These are phyloP conservation scores for Guillardia theta DNA, from an alignment of 78 protist genomes.

Conservation along the genomic window DNA sequence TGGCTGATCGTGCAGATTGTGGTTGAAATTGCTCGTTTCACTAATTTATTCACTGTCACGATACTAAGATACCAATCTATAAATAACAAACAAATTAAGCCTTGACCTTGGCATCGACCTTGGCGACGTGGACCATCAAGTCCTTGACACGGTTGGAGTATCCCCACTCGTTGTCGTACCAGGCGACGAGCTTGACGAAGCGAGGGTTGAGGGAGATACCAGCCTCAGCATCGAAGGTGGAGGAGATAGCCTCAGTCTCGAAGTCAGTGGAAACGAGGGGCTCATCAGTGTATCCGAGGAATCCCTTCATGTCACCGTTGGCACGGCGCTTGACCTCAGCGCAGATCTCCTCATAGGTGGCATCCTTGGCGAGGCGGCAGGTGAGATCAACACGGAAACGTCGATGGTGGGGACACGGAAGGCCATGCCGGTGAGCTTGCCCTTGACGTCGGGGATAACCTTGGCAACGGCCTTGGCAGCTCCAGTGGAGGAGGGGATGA, in stretches of 20 bases:
- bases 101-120: neutral
- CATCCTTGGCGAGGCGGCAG: slow-evolving; percentile 62
- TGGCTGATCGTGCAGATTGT: no score
- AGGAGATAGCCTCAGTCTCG: slow-evolving; percentile 39
- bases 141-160: slow-evolving; percentile 59
- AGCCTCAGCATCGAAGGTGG: slow-evolving; percentile 60
- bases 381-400: slow-evolving; percentile 99
- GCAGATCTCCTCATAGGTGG: slow-evolving; percentile 90
- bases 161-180: slow-evolving; percentile 76
- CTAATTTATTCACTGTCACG: no score
- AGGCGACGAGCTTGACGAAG: slow-evolving; percentile 67
- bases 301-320: slow-evolving; percentile 66
- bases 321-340: slow-evolving; percentile 69
- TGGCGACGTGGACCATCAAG: slow-evolving; percentile 39
- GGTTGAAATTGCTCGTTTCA: no score
- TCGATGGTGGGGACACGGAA: slow-evolving; percentile 99
- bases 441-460: slow-evolving; percentile 89
- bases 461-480: slow-evolving; percentile 99
- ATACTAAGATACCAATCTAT: no score
- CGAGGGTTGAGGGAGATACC: slow-evolving; percentile 46
- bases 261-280: slow-evolving; percentile 83
- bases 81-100: no score
- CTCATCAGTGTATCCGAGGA: slow-evolving; percentile 93
- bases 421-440: slow-evolving; percentile 99
- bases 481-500: slow-evolving; percentile 99